Evolutionary conservation across 179 eudicot species (phyloP), one percentile per base, ranked within the genome.

Genomic region (Beta corolliflora): DNA sequence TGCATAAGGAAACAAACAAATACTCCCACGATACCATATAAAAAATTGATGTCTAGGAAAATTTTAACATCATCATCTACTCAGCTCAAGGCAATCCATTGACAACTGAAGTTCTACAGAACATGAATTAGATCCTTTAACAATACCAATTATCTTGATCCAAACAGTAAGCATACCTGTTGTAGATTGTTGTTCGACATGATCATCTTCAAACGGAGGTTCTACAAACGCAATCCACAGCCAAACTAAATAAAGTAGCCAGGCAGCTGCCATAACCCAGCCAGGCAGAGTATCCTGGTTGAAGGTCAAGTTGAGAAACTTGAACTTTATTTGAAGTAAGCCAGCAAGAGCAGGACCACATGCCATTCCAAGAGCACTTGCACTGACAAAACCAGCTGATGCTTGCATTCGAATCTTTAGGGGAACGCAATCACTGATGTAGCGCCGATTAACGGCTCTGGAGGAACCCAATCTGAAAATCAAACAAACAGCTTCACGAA

Each of bases 281-380:
- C 97, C 97, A 67, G 97, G 97, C 84, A 92, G 83, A 50, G 97
- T 93, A 45, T 89, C 73, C 84, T 91, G 84, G 81, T 92, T 86
- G 83, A 92, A 84, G 56, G 96, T 93, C 75, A 91, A n/a, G 81
- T 85, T 89, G 63, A 86, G 89, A 52, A 93, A 72, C 80, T 81
- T 93, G 69, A 92, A 92, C 50, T 93, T 83, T 41, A 77, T 85
- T 81, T 93, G 97, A 71, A 93, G 94, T 68, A 91, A 77, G 31
- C 94, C 96, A 72, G 92, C 95, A 81, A 93, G 89, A 66, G 97
- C 97, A 46, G 97, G 97, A 36, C 97, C 97, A 87, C 95, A 92
- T 56, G 97, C 97, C 97, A 93, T 93, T 83, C 97, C 97, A 67
- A 93, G 93, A 83, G 96, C 97, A 87, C 97, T 93, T 68, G 97